A percentile compares a stretch with the other conserved stretches of the same genome.
Conservation (phyloP, 2,329 filamentous ascomycete species). For the Gnomoniopsis sp. region DNA sequence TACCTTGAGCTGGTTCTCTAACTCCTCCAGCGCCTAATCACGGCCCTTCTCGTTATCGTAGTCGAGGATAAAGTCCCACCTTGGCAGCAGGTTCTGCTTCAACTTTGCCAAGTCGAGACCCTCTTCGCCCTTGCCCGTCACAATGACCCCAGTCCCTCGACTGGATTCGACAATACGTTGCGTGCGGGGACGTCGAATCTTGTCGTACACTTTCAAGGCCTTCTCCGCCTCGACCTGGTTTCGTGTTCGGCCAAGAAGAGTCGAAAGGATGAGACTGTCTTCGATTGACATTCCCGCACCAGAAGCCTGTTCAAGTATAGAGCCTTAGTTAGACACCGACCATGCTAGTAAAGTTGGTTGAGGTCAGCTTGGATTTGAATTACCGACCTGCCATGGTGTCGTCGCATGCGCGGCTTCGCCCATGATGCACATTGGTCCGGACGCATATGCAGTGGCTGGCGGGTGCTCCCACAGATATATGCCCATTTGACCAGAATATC, state of each 20-base stretch:
- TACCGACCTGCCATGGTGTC: constrained; percentile 2
- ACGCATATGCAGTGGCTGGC: constrained; percentile 19
- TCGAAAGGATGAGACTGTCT: constrained; percentile 1
- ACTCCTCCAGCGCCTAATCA: constrained; percentile 1
- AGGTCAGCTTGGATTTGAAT: not conserved
- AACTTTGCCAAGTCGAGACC: not conserved
- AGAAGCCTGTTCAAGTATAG: not conserved
- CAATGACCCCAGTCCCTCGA: constrained; percentile 1
- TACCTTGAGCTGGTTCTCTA: no score
- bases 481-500: constrained; percentile 18
- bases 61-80: constrained; percentile 8
- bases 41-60: not conserved
- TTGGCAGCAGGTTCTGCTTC: not conserved
- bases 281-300: constrained; percentile 7
- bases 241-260: not conserved
- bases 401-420: constrained; percentile 19
- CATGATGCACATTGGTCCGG: constrained; percentile 21
- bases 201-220: constrained; percentile 2
- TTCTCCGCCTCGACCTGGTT: not conserved
- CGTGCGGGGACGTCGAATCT: constrained; percentile 5
- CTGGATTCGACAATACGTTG: constrained; percentile 8
- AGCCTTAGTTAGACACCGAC: no score
- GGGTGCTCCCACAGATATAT: constrained; percentile 26
- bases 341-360: not conserved
- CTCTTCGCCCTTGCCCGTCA: not conserved